Evolutionary conservation across 2,329 filamentous ascomycete species (phyloP).

Genomic region (Eurotiales sp.): DNA sequence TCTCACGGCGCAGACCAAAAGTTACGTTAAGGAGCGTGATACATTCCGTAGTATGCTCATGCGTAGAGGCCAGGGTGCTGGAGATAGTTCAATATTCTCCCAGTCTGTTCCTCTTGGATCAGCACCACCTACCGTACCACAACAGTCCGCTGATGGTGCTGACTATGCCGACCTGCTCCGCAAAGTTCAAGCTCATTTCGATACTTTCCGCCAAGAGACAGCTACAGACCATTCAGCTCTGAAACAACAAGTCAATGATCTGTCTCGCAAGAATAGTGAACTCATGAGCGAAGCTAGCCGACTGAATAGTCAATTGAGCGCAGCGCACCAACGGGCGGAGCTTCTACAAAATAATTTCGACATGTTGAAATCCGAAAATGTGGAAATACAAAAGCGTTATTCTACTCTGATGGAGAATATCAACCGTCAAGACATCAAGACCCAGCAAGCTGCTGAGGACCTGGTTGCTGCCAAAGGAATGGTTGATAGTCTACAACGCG

Average conservation of each 20-base stretch:
- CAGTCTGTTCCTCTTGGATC: slow-evolving; percentile 61
- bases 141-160: slow-evolving; percentile 52
- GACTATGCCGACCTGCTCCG: slow-evolving; percentile 75
- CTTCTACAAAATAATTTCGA: slow-evolving; percentile 86
- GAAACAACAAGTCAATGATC: slow-evolving; percentile 75
- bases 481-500: slow-evolving; percentile 81
- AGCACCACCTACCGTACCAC: slow-evolving; percentile 42
- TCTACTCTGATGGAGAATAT: slow-evolving; percentile 74
- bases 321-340: slow-evolving; percentile 79
- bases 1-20: slow-evolving; percentile 79
- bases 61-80: slow-evolving; percentile 62
- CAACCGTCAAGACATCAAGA: slow-evolving; percentile 83
- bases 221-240: slow-evolving; percentile 75
- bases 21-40: slow-evolving; percentile 91
- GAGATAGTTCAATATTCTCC: slow-evolving; percentile 63
- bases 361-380: slow-evolving; percentile 79
- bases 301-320: slow-evolving; percentile 72
- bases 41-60: slow-evolving; percentile 96
- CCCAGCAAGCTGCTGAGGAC: slow-evolving; percentile 89
- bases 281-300: slow-evolving; percentile 80
- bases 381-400: slow-evolving; percentile 78
- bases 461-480: slow-evolving; percentile 79
- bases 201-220: slow-evolving; percentile 83
- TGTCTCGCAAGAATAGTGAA: slow-evolving; percentile 76
- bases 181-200: slow-evolving; percentile 85